Percentiles rank a stretch among this genome's conserved stretches.
These are phyloP conservation scores for Graphiopsis chlorocephala DNA, from an alignment of 2,329 filamentous ascomycete genomes.

Conservation along the genomic window DNA sequence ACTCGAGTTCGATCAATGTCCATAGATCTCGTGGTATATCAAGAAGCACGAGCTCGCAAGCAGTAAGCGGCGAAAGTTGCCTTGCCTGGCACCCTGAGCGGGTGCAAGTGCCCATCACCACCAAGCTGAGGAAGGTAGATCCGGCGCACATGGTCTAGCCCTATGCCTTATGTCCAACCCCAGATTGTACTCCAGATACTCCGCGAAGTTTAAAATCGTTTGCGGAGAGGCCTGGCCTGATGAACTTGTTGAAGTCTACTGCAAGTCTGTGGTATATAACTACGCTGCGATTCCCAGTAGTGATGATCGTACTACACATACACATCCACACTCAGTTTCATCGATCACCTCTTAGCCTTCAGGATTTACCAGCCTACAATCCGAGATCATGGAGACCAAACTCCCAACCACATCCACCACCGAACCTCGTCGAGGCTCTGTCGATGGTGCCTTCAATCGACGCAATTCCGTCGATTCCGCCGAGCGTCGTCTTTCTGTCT, in stretches of 20 bases:
- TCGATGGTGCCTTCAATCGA: slow-evolving; percentile 5
- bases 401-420: neutral
- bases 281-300: neutral
- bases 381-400: neutral
- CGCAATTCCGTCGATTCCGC: neutral
- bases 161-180: neutral
- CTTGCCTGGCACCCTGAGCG: neutral
- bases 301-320: neutral
- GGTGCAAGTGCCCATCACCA: neutral
- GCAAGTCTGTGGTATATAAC: slow-evolving; percentile 4
- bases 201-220: neutral
- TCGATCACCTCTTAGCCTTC: neutral
- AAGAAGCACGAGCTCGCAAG: neutral
- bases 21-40: neutral
- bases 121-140: neutral
- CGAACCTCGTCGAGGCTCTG: neutral
- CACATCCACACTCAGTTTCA: neutral
- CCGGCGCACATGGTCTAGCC: slow-evolving; percentile 2
- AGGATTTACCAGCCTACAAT: neutral
- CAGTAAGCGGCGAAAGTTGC: neutral
- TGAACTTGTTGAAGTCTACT: neutral
- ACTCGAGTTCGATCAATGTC: neutral
- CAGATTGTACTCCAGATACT: neutral
- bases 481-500: slow-evolving; percentile 12
- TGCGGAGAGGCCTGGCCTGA: neutral